Percentiles rank a stretch among this genome's conserved stretches.
Evolutionary conservation across 345 rosid genomes (phyloP).

Genomic region (Acer negundo): DNA sequence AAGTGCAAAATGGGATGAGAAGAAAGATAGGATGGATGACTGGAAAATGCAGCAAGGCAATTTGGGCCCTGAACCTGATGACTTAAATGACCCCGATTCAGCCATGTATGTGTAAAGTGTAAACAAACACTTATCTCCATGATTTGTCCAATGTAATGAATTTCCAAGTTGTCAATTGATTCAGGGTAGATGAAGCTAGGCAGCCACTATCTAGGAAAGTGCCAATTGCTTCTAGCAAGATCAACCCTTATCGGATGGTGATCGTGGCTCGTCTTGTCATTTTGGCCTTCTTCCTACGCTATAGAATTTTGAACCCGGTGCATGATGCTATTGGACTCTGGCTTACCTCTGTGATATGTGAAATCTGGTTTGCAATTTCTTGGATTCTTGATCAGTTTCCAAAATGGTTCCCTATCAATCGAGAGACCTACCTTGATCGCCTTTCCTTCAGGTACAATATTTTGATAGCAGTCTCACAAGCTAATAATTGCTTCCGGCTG

Average conservation of each 20-base stretch:
- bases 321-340: constrained; percentile 90
- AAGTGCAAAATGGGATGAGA: constrained; percentile 82
- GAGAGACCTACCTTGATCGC: constrained; percentile 92
- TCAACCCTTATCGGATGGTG: constrained; percentile 91
- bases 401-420: constrained; percentile 91
- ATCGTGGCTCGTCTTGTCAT: constrained; percentile 88
- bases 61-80: constrained; percentile 77
- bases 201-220: constrained; percentile 97
- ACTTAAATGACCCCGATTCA: constrained; percentile 62
- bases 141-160: not conserved
- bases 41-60: constrained; percentile 92
- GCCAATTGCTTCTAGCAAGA: constrained; percentile 90
- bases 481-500: not conserved
- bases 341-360: constrained; percentile 87
- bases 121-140: not conserved
- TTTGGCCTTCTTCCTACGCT: constrained; percentile 76
- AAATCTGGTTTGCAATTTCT: constrained; percentile 94
- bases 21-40: constrained; percentile 89
- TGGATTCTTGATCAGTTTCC: constrained; percentile 99
- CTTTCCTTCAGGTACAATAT: constrained; percentile 65
- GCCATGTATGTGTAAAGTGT: constrained; percentile 48
- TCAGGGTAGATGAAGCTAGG: constrained; percentile 88
- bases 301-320: constrained; percentile 83
- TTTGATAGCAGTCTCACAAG: not conserved
- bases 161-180: constrained; percentile 8